These are phyloP conservation scores for Nannochloropsis oceanica DNA, from an alignment of 108 stramenopile species.

Conservation along the genomic window DNA sequence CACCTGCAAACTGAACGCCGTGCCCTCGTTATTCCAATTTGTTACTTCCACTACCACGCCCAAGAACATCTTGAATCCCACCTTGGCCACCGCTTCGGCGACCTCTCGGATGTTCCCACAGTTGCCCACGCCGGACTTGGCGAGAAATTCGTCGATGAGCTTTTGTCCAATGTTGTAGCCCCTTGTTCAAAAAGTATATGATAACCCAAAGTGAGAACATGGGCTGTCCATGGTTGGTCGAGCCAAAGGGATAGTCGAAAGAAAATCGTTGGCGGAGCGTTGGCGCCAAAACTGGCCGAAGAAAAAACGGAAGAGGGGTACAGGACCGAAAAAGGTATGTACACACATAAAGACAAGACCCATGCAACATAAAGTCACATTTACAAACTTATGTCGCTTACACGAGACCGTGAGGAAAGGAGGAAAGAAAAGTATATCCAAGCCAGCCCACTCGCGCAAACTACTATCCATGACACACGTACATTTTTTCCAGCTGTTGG, in stretches of 20 bases:
- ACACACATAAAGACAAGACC: no score
- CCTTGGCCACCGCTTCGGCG: constrained; percentile 69
- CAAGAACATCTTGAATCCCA: constrained; percentile 90
- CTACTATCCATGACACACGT: background rate
- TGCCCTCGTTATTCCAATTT: constrained; percentile 48
- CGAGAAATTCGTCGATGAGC: constrained; percentile 83
- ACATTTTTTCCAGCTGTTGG: constrained; percentile 69
- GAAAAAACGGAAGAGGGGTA: no score
- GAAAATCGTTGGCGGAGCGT: no score
- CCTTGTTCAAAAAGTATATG: background rate
- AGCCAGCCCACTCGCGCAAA: no score
- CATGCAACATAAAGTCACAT: no score
- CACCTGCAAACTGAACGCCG: constrained; percentile 56
- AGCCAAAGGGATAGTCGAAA: no score
- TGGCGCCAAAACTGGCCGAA: no score
- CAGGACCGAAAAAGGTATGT: no score
- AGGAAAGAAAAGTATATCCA: no score
- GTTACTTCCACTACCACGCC: constrained; percentile 63
- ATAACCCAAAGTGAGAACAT: background rate
- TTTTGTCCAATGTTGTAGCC: constrained; percentile 87
- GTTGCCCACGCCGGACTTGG: constrained; percentile 48
- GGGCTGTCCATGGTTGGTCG: no score
- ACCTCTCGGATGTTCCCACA: constrained; percentile 56
- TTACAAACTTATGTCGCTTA: no score
- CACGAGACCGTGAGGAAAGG: no score